These are phyloP conservation scores for Madurella fahalii DNA, from an alignment of 2,329 filamentous ascomycete genomes.

Conservation along the genomic window DNA sequence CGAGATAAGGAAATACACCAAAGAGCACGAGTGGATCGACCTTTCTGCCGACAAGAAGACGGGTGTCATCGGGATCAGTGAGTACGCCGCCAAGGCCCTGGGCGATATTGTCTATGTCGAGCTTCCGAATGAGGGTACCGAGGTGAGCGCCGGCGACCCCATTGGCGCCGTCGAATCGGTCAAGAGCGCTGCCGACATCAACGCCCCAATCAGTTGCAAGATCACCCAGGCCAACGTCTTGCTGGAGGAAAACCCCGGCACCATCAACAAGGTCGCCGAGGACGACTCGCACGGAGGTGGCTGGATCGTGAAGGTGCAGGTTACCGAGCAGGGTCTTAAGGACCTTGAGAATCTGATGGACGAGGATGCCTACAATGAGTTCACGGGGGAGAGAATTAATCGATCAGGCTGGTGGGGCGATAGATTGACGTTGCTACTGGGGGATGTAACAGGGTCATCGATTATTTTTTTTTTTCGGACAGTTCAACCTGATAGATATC, in stretches of 20 bases:
- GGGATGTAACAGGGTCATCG: not conserved
- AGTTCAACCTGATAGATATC: slow-evolving; percentile 31
- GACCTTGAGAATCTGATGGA: slow-evolving; percentile 77
- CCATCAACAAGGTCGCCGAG: slow-evolving; percentile 89
- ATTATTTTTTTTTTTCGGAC: slow-evolving; percentile 19
- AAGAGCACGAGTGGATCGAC: slow-evolving; percentile 98
- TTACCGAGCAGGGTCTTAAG: slow-evolving; percentile 60
- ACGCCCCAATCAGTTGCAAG: slow-evolving; percentile 76
- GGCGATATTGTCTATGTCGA: slow-evolving; percentile 98
- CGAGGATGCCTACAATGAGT: slow-evolving; percentile 70
- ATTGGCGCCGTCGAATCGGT: slow-evolving; percentile 97
- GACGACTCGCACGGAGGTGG: slow-evolving; percentile 68
- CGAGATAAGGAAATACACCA: slow-evolving; percentile 79
- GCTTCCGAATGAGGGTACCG: slow-evolving; percentile 68
- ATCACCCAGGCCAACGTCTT: slow-evolving; percentile 68
- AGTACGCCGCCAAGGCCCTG: slow-evolving; percentile 86
- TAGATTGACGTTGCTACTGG: not conserved
- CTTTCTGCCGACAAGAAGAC: slow-evolving; percentile 76
- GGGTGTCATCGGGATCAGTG: slow-evolving; percentile 78
- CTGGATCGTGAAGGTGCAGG: slow-evolving; percentile 87
- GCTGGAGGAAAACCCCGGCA: slow-evolving; percentile 79
- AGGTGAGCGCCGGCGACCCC: slow-evolving; percentile 71
- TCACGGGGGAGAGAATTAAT: slow-evolving; percentile 50
- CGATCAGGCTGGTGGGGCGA: not conserved
- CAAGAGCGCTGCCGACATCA: slow-evolving; percentile 97